Evolutionary conservation across 1,139 yeast genomes (phyloP), one percentile per base, ranked within the genome.

Genomic region (Candida gigantensis): DNA sequence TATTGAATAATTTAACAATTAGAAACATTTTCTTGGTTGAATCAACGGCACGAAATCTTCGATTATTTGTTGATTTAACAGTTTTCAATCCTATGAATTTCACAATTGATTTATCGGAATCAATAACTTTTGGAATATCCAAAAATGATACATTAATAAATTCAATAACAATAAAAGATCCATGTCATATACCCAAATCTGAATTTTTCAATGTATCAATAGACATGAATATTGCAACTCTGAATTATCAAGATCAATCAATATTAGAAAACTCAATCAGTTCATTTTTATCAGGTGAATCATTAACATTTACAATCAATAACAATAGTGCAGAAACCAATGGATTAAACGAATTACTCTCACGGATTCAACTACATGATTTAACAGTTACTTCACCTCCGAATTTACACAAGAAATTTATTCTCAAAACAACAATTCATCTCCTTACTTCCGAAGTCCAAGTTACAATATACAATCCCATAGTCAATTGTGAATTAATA

Each of bases 401-500:
- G n/a, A 24, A 27, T 38, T 35, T 26, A 47, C 50, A 14, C 17
- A 34, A 34, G 13, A 34, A 27, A 41, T 55, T 44, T 51, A 57
- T 77, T 6, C 37, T 71, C 3, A 72, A 65, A 6, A 64, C 77
- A 1, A 71, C 72, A 0, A 69, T 79, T 53, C 83, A 79, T 53
- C 45, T 79, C 3, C 53, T 78, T 47, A 60, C 71, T 2, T 72
- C 80, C 0, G 78, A 76, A 36, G 65, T 77, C 6, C 81, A 77
- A 45, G 47, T 78, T 34, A 65, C 68, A 1, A 57, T 78, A 1
- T 75, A 51, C 51, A 79, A 79, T 43, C 85, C 85, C 1, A 47
- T 79, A 1, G 39, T 46, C 9, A 77, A 79, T 44, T 51, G 62
- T 6, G 71, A 65, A 13, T 52, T 74, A 1, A 46, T 53, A n/a